A percentile compares a stretch with the other conserved stretches of the same genome.
Conservation (phyloP, 495 filamentous ascomycete genomes). For the Sordaria brevicollis region DNA sequence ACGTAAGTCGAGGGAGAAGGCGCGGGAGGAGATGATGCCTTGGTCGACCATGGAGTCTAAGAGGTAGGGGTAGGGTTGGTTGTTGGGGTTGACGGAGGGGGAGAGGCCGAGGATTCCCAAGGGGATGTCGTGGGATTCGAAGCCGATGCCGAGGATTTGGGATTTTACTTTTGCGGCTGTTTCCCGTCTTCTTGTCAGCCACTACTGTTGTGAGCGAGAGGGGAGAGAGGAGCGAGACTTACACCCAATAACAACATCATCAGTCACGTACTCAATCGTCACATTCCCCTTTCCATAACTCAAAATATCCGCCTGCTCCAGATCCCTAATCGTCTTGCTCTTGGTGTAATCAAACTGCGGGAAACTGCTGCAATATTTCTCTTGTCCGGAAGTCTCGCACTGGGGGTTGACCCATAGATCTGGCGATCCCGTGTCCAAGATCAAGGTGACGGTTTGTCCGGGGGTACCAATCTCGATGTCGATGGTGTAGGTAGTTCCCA, state of each 20-base stretch:
- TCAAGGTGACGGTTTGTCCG: slow-evolving; percentile 24
- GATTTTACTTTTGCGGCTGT: slow-evolving; percentile 23
- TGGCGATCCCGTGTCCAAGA: slow-evolving; percentile 36
- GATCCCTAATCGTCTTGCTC: slow-evolving; percentile 21
- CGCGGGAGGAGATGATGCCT: slow-evolving; percentile 54
- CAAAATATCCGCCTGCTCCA: slow-evolving; percentile 14
- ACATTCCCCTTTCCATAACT: slow-evolving; percentile 31
- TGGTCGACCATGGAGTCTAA: slow-evolving; percentile 52
- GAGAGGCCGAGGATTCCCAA: slow-evolving; percentile 67
- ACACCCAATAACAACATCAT: slow-evolving; percentile 31
- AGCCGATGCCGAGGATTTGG: slow-evolving; percentile 34
- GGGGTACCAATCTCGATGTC: slow-evolving; percentile 12
- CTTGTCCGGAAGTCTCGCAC: slow-evolving; percentile 18
- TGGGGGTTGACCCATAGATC: slow-evolving; percentile 37
- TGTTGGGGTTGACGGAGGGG: slow-evolving; percentile 37
- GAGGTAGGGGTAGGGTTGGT: slow-evolving; percentile 52
- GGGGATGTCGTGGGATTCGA: slow-evolving; percentile 26
- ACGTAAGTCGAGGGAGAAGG: slow-evolving; percentile 62
- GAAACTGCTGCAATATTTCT: slow-evolving; percentile 15
- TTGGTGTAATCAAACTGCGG: slow-evolving; percentile 22
- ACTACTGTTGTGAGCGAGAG: neutral
- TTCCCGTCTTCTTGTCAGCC: neutral
- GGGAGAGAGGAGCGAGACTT: neutral
- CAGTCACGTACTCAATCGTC: slow-evolving; percentile 27
- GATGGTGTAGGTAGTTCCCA: slow-evolving; percentile 6